phyloP scores from a whole-genome alignment of 202 grass and related monocot genomes.

The Sporobolus alterniflorus region DNA sequence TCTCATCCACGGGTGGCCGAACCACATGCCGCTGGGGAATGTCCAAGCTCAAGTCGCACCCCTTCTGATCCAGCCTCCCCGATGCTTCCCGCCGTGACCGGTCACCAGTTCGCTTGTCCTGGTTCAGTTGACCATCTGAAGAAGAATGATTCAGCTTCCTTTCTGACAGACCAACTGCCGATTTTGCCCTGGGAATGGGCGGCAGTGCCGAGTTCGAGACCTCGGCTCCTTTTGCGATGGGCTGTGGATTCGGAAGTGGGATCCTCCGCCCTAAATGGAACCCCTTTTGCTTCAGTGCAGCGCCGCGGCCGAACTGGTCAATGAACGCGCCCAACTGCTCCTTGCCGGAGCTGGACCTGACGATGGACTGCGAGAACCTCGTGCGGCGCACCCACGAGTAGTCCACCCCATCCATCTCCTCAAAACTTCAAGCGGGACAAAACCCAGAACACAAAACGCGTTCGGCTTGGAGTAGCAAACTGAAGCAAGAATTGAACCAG shows the following conservation, averaged over 20 bases:
- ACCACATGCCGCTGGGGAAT: background rate
- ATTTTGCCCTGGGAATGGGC: slow-evolving; percentile 39
- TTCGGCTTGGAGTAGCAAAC: background rate
- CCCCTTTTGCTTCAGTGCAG: background rate
- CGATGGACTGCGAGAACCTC: slow-evolving; percentile 69
- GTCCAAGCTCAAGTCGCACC: slow-evolving; percentile 30
- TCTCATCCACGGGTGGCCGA: background rate
- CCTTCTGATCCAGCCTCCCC: background rate
- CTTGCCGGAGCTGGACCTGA: slow-evolving; percentile 70
- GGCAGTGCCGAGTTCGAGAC: slow-evolving; percentile 18
- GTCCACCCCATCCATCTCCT: slow-evolving; percentile 72
- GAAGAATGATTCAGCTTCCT: slow-evolving; percentile 39
- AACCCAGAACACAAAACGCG: background rate
- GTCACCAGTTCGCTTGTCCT: background rate
- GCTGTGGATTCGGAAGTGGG: slow-evolving; percentile 12
- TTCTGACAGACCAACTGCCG: slow-evolving; percentile 30
- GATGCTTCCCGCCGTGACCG: slow-evolving; percentile 24
- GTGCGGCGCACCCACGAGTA: slow-evolving; percentile 85
- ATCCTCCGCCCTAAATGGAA: slow-evolving; percentile 23
- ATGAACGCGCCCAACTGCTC: slow-evolving; percentile 36
- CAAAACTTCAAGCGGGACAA: background rate
- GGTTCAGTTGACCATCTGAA: slow-evolving; percentile 32
- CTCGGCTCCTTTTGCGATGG: slow-evolving; percentile 1
- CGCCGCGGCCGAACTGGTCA: slow-evolving; percentile 29
- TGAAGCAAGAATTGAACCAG: background rate